These are phyloP conservation scores for Antrodiella citrinella DNA, from an alignment of 768 basidiomycete genomes.

Conservation along the genomic window DNA sequence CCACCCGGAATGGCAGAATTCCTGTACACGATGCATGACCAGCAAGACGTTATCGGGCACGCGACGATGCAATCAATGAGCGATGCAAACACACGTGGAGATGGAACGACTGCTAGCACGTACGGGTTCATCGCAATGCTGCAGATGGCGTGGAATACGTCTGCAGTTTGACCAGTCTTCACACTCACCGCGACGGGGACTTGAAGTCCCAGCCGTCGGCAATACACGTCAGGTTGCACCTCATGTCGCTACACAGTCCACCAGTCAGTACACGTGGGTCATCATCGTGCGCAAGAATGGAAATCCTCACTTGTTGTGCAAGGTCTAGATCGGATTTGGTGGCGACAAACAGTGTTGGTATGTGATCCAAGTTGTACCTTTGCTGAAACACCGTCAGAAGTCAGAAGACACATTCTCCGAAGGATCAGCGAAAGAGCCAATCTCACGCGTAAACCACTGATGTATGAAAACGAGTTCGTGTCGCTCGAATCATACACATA, in stretches of 20 bases:
- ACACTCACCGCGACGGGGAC: slow-evolving; percentile 94
- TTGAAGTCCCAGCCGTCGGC: slow-evolving; percentile 78
- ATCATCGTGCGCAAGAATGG: not conserved
- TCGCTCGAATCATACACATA: slow-evolving; percentile 98
- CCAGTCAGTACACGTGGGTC: slow-evolving; percentile 1
- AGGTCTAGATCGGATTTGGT: slow-evolving; percentile 98
- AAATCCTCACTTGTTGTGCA: slow-evolving; percentile 69
- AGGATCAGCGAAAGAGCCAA: slow-evolving; percentile 1
- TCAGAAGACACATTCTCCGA: not conserved
- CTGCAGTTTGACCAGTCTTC: slow-evolving; percentile 74
- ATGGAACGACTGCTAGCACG: slow-evolving; percentile 23
- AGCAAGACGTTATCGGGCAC: slow-evolving; percentile 6
- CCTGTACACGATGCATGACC: slow-evolving; percentile 9
- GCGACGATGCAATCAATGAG: slow-evolving; percentile 4
- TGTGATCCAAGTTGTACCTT: slow-evolving; percentile 93
- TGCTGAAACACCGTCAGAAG: slow-evolving; percentile 45
- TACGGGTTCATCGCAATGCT: slow-evolving; percentile 83
- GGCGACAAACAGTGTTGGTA: slow-evolving; percentile 95
- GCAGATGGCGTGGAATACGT: slow-evolving; percentile 83
- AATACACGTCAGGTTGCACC: slow-evolving; percentile 97
- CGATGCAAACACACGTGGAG: slow-evolving; percentile 2
- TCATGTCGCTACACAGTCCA: slow-evolving; percentile 67
- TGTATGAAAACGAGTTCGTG: slow-evolving; percentile 97
- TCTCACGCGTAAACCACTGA: slow-evolving; percentile 87
- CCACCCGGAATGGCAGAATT: slow-evolving; percentile 53